Evolutionary conservation across 2,329 filamentous ascomycete species (phyloP), one percentile per base, ranked within the genome.

Genomic region (Hortaea sp.): DNA sequence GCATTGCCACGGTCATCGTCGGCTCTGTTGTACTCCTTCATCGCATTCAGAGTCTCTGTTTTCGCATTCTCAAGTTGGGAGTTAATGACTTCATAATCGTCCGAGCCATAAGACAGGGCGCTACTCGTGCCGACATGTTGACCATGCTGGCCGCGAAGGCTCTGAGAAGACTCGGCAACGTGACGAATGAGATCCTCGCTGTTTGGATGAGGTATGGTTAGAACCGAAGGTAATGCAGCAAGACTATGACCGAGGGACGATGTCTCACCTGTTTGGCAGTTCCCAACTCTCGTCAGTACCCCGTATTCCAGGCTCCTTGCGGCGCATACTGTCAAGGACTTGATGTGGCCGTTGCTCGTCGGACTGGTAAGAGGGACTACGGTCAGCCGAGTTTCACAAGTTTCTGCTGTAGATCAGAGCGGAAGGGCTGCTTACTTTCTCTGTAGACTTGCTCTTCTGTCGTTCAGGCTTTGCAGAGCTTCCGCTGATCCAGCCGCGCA

Each of bases 1-100:
- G 29, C 38, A 43, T 13, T 7, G 10, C 13, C 28, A 29, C 28
- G 13, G 29, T 42, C 28, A 29, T 44, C 34, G 41, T 40, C 20
- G 12, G 30, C 29, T 9, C 27, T 31, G n/a, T 47, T 27, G 6
- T 34, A 28, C 41, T 43, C 32, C n/a, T 35, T 35, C 32, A 9
- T 47, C 6, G 56, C 45, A 34, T 30, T 47, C 30, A 43, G 10
- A 3, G 59, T 46, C 13, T 56, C 49, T 9, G 46, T 43, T 31
- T 55, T 57, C 46, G 58, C 42, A 10, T 37, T 34, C 37, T 57
- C 53, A 32, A 59, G 48, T 31, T 56, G 55, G 9, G 51, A 50
- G 34, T 56, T 51, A 40, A 59, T 49, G 20, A 41, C 31, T 27
- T 55, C 56, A 44, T 51, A 53, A 5, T 41, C 38, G 29, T 54